Percentiles rank a stretch among this genome's conserved stretches.
Evolutionary conservation across 306 rosid genomes (phyloP).

Genomic region (Lotus japonicus): DNA sequence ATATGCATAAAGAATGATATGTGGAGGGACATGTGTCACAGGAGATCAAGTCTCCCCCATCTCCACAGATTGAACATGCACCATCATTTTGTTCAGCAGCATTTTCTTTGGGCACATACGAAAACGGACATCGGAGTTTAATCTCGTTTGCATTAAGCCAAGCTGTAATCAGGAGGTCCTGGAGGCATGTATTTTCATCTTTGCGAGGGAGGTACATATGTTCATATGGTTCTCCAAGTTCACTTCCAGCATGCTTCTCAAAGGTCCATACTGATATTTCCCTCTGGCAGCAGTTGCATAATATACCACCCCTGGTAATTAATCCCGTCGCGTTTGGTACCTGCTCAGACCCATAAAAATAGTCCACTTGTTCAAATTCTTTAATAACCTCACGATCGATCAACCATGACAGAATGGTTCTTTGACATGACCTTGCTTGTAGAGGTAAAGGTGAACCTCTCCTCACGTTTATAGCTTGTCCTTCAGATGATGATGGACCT

Average conservation of each 20-base stretch:
- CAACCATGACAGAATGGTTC: constrained; percentile 36
- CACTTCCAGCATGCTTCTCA: constrained; percentile 27
- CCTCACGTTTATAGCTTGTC: not conserved
- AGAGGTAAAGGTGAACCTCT: not conserved
- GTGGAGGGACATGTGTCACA: constrained; percentile 40
- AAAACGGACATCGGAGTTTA: not conserved
- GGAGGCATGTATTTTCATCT: not conserved
- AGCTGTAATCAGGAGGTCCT: not conserved
- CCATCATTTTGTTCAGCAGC: constrained; percentile 24
- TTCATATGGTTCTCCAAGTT: constrained; percentile 15
- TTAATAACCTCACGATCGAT: not conserved
- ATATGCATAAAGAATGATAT: constrained; percentile 19
- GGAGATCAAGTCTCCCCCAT: constrained; percentile 35
- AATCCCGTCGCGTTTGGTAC: not conserved
- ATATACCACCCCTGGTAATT: constrained; percentile 25
- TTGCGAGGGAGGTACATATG: not conserved
- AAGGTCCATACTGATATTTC: constrained; percentile 25
- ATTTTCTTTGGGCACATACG: not conserved
- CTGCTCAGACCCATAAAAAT: not conserved
- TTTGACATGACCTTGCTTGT: not conserved
- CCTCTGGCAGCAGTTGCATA: constrained; percentile 29
- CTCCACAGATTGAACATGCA: constrained; percentile 34
- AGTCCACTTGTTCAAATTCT: constrained; percentile 17
- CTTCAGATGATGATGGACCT: not conserved
- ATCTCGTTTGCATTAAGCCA: not conserved